A percentile compares a stretch with the other conserved stretches of the same genome.
Evolutionary conservation across 1,284 basidiomycete species (phyloP).

Genomic region (Prillingera fragicola): DNA sequence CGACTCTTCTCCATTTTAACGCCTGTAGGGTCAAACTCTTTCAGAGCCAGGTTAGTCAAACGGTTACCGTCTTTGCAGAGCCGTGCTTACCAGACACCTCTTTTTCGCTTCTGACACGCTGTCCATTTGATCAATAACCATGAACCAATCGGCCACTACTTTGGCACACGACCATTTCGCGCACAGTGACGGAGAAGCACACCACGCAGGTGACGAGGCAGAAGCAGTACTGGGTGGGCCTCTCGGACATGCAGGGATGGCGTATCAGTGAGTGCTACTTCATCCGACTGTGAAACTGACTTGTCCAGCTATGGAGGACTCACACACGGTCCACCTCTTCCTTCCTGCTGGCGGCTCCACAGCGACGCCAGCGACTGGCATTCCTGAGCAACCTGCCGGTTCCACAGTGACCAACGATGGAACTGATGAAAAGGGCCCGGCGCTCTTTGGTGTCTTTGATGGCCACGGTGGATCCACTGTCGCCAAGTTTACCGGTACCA

Average conservation of each 20-base stretch:
- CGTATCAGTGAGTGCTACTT: slow-evolving; percentile 68
- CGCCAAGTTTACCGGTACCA: slow-evolving; percentile 83
- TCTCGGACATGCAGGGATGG: slow-evolving; percentile 99
- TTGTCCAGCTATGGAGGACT: slow-evolving; percentile 82
- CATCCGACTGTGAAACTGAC: slow-evolving; percentile 1
- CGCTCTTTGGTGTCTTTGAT: slow-evolving; percentile 95
- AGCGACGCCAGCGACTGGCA: slow-evolving; percentile 49
- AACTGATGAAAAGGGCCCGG: slow-evolving; percentile 56
- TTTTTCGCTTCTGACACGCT: slow-evolving; percentile 1
- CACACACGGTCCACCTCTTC: slow-evolving; percentile 74
- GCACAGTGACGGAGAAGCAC: slow-evolving; percentile 67
- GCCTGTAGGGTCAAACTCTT: slow-evolving; percentile 46
- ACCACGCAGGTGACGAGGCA: slow-evolving; percentile 68
- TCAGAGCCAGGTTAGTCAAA: slow-evolving; percentile 46
- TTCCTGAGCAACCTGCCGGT: slow-evolving; percentile 46
- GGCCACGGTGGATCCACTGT: slow-evolving; percentile 92
- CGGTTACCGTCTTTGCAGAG: too few relatives aligned
- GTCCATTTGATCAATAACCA: too few relatives aligned
- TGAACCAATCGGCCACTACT: neutral
- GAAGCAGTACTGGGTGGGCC: slow-evolving; percentile 70
- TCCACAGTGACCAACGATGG: slow-evolving; percentile 47
- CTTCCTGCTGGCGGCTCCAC: slow-evolving; percentile 34
- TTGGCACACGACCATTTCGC: neutral
- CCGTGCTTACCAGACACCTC: neutral
- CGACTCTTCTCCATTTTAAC: neutral